Evolutionary conservation across 768 basidiomycete genomes (phyloP).

Genomic region (Tulasnella sp.): DNA sequence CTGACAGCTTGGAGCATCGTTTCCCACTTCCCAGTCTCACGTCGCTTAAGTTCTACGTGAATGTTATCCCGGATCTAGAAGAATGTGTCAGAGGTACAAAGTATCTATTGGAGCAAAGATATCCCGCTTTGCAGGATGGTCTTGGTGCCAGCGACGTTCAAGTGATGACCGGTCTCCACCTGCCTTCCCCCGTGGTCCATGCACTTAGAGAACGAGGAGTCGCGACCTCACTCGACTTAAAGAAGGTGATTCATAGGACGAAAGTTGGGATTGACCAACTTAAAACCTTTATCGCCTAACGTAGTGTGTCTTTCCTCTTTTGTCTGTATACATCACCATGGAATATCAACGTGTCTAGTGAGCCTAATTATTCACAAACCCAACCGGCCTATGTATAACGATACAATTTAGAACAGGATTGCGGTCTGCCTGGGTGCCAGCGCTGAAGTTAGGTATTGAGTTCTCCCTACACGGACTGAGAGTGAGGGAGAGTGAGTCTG

Average conservation of each 20-base stretch:
- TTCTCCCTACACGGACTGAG: too few species aligned
- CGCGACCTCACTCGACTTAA: background rate
- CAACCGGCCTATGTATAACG: too few species aligned
- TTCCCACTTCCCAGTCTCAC: background rate
- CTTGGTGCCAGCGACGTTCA: background rate
- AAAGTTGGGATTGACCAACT: too few species aligned
- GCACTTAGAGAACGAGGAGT: background rate
- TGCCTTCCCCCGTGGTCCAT: background rate
- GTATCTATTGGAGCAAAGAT: background rate
- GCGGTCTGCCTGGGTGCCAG: too few species aligned
- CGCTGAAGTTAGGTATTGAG: too few species aligned
- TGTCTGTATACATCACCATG: background rate
- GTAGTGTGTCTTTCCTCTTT: background rate
- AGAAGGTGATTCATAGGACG: background rate
- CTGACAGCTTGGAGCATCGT: background rate
- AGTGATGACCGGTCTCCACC: background rate
- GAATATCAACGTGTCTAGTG: background rate
- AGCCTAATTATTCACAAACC: background rate
- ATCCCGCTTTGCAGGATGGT: background rate
- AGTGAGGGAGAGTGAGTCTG: too few species aligned
- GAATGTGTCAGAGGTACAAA: background rate
- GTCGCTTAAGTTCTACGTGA: background rate
- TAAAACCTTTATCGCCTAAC: background rate
- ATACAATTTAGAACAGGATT: too few species aligned
- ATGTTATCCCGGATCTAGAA: background rate